phyloP scores from a whole-genome alignment of 2,329 filamentous ascomycete species.

The Neofusicoccum laricinum region DNA sequence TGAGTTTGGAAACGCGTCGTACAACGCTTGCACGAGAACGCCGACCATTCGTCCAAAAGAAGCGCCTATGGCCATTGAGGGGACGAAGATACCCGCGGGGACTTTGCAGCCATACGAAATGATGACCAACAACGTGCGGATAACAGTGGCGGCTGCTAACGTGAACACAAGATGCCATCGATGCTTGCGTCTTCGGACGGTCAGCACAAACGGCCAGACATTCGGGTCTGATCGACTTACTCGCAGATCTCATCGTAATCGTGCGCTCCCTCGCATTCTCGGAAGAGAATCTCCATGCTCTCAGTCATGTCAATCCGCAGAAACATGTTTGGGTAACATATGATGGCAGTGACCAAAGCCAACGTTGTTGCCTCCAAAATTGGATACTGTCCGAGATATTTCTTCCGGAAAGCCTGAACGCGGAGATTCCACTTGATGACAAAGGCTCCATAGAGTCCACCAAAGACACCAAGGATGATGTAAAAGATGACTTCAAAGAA shows the following conservation, averaged over 20 bases:
- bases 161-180: conserved; percentile 77
- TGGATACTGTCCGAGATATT: conserved; percentile 79
- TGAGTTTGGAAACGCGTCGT: conserved; percentile 78
- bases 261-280: conserved; percentile 84
- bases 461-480: conserved; percentile 85
- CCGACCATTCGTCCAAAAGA: conserved; percentile 93
- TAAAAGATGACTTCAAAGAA: conserved; percentile 96
- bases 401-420: conserved; percentile 89
- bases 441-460: conserved; percentile 90
- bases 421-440: conserved; percentile 97
- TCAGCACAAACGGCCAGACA: conserved; percentile 19
- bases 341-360: conserved; percentile 76
- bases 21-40: conserved; percentile 84
- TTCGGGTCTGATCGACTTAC: conserved; percentile 34
- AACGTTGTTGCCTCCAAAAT: conserved; percentile 83
- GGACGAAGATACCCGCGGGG: conserved; percentile 95
- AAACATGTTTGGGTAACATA: conserved; percentile 98
- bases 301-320: conserved; percentile 97
- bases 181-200: conserved; percentile 52
- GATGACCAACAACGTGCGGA: conserved; percentile 83
- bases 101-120: conserved; percentile 98
- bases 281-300: conserved; percentile 97
- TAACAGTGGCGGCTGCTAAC: conserved; percentile 71
- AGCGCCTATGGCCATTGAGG: conserved; percentile 95
- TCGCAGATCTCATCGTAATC: conserved; percentile 91